Percentiles rank a stretch among this genome's conserved stretches.
These are phyloP conservation scores for Nigrograna mackinnonii DNA, from an alignment of 2,329 filamentous ascomycete genomes.

Conservation along the genomic window DNA sequence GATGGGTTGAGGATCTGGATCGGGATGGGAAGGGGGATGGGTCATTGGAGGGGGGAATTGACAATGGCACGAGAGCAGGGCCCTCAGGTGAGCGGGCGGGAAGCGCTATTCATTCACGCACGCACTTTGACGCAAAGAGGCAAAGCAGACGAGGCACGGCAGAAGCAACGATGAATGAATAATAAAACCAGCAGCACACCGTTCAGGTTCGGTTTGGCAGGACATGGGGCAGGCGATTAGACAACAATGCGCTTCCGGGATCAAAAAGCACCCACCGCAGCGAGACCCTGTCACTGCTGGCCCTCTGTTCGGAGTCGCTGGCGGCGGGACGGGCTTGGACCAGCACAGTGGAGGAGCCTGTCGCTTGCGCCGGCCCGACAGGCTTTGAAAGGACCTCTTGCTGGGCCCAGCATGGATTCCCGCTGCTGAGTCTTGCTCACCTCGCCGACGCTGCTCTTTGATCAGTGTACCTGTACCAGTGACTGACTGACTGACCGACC, in stretches of 20 bases:
- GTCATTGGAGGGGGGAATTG: background rate
- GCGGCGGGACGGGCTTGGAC: slow-evolving; percentile 44
- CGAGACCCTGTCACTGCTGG: slow-evolving; percentile 36
- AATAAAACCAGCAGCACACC: slow-evolving; percentile 32
- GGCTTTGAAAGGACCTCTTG: slow-evolving; percentile 11
- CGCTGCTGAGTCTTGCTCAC: slow-evolving; percentile 9
- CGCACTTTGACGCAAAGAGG: slow-evolving; percentile 41
- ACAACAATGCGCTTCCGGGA: slow-evolving; percentile 38
- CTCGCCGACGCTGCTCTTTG: slow-evolving; percentile 8
- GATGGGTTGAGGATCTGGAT: slow-evolving; percentile 45
- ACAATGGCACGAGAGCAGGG: slow-evolving; percentile 34
- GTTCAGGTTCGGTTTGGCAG: slow-evolving; percentile 35
- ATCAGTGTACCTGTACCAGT: no score
- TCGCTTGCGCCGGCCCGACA: slow-evolving; percentile 41
- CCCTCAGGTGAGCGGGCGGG: slow-evolving; percentile 37
- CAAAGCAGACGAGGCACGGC: slow-evolving; percentile 44
- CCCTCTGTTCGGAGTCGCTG: slow-evolving; percentile 37
- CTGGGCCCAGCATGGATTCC: slow-evolving; percentile 1
- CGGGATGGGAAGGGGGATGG: slow-evolving; percentile 36
- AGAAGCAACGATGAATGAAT: slow-evolving; percentile 41
- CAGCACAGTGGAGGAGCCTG: slow-evolving; percentile 36
- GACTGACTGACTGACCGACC: background rate
- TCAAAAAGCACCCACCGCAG: slow-evolving; percentile 32
- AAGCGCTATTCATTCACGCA: slow-evolving; percentile 38
- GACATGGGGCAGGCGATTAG: slow-evolving; percentile 26